Conservation (phyloP, 768 basidiomycete genomes). For the Dendrothele bispora region DNA sequence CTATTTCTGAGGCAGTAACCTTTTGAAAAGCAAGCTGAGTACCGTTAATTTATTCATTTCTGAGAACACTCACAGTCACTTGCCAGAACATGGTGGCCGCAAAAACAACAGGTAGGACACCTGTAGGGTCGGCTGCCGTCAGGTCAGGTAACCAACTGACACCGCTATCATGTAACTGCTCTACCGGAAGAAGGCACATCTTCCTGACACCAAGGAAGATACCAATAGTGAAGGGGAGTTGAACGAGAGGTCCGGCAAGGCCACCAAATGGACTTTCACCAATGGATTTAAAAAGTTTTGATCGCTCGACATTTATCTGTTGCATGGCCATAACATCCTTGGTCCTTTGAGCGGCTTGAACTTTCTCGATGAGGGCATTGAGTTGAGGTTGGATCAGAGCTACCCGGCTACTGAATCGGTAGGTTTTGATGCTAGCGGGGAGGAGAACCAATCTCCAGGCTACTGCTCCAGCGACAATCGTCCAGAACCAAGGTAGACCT, state of each 20-base stretch:
- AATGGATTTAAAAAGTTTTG: slow-evolving; percentile 59
- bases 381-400: slow-evolving; percentile 59
- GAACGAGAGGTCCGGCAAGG: slow-evolving; percentile 48
- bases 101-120: slow-evolving; percentile 62
- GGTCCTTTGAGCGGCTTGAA: slow-evolving; percentile 31
- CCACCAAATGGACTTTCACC: slow-evolving; percentile 61
- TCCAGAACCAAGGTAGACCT: slow-evolving; percentile 82
- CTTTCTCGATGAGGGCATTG: slow-evolving; percentile 43
- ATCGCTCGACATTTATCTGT: slow-evolving; percentile 50
- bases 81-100: slow-evolving; percentile 65
- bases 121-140: slow-evolving; percentile 75
- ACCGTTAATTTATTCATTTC: background rate
- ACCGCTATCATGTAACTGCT: slow-evolving; percentile 77
- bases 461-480: slow-evolving; percentile 66
- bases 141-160: slow-evolving; percentile 74
- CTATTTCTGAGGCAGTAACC: slow-evolving; percentile 53
- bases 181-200: slow-evolving; percentile 70
- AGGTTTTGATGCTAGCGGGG: slow-evolving; percentile 56
- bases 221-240: slow-evolving; percentile 75
- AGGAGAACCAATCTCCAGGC: slow-evolving; percentile 61
- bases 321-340: slow-evolving; percentile 50
- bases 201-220: slow-evolving; percentile 81
- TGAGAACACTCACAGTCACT: slow-evolving; percentile 52
- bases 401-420: slow-evolving; percentile 60
- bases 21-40: slow-evolving; percentile 15